Conservation (phyloP, 441 rosid genomes). For the Capsella rubella region DNA sequence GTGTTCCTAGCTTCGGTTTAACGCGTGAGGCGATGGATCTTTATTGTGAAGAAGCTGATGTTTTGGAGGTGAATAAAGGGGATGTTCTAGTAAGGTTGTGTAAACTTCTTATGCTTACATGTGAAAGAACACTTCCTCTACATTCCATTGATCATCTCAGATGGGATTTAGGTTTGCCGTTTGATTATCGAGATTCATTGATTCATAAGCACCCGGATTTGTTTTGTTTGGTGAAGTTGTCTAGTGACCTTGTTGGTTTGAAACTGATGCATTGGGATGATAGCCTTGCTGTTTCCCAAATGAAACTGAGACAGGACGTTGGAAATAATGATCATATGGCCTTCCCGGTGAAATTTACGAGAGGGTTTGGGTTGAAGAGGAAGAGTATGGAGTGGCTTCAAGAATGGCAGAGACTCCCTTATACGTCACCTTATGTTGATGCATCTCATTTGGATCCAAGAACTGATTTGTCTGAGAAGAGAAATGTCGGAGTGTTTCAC, state of each 20-base stretch:
- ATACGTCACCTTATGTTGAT: constrained; percentile 72
- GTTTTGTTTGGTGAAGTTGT: constrained; percentile 59
- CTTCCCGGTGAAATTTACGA: constrained; percentile 74
- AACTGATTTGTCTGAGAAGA: constrained; percentile 85
- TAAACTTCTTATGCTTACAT: constrained; percentile 80
- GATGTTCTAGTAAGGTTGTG: constrained; percentile 61
- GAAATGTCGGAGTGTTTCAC: constrained; percentile 84
- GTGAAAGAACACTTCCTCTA: constrained; percentile 62
- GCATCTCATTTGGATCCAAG: constrained; percentile 79
- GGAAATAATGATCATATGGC: constrained; percentile 49
- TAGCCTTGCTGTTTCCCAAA: constrained; percentile 61
- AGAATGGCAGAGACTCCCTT: constrained; percentile 89
- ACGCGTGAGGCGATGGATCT: constrained; percentile 58
- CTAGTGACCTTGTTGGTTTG: constrained; percentile 64
- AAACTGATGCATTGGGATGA: constrained; percentile 63
- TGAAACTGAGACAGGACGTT: constrained; percentile 42
- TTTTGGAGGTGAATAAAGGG: constrained; percentile 38
- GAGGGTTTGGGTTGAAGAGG: constrained; percentile 84
- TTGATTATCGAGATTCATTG: constrained; percentile 54
- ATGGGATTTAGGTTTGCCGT: constrained; percentile 92
- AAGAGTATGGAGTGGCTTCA: constrained; percentile 82
- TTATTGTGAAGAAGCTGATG: constrained; percentile 48
- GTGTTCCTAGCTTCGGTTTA: constrained; percentile 74
- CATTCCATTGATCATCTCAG: constrained; percentile 81
- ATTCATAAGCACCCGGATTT: constrained; percentile 52